Evolutionary conservation across 1,284 basidiomycete species (phyloP).

Genomic region (Neotropicomus parvogracilis): DNA sequence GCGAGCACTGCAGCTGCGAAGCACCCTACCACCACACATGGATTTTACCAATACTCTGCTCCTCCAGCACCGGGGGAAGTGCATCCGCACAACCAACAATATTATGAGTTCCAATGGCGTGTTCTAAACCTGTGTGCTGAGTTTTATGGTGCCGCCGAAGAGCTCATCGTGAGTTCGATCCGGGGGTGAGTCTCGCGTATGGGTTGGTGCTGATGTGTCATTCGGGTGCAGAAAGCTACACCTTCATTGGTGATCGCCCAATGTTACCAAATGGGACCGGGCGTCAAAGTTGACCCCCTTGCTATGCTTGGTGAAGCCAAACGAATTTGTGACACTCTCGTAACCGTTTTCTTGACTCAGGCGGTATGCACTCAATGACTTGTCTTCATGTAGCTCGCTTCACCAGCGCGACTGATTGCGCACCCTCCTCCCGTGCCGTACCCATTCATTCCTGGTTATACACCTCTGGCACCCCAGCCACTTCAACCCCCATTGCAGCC

Average conservation of each 20-base stretch:
- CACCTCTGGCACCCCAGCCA: constrained; percentile 24
- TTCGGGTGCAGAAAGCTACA: constrained; percentile 57
- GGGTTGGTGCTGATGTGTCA: constrained; percentile 7
- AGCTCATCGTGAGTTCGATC: constrained; percentile 62
- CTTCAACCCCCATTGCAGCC: constrained; percentile 22
- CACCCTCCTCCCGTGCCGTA: constrained; percentile 62
- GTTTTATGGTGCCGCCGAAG: constrained; percentile 80
- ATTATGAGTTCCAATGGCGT: constrained; percentile 82
- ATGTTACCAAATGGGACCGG: constrained; percentile 70
- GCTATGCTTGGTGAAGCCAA: constrained; percentile 71
- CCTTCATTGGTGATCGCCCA: constrained; percentile 71
- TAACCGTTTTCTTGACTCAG: constrained; percentile 35
- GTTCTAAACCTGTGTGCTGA: constrained; percentile 75
- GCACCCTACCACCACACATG: constrained; percentile 18
- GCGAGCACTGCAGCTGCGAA: constrained; percentile 21
- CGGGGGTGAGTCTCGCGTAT: constrained; percentile 11
- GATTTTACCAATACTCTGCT: constrained; percentile 32
- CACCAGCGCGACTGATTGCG: constrained; percentile 61
- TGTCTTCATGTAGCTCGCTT: constrained; percentile 50
- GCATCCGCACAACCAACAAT: constrained; percentile 66
- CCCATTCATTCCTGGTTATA: constrained; percentile 42
- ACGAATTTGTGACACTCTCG: constrained; percentile 69
- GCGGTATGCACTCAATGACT: constrained; percentile 12
- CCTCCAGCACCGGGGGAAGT: constrained; percentile 40
- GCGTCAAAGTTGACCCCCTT: constrained; percentile 66